These are phyloP conservation scores for Phytophthora macrochlamydospora DNA, from an alignment of 352 stramenopile genomes.

Conservation along the genomic window DNA sequence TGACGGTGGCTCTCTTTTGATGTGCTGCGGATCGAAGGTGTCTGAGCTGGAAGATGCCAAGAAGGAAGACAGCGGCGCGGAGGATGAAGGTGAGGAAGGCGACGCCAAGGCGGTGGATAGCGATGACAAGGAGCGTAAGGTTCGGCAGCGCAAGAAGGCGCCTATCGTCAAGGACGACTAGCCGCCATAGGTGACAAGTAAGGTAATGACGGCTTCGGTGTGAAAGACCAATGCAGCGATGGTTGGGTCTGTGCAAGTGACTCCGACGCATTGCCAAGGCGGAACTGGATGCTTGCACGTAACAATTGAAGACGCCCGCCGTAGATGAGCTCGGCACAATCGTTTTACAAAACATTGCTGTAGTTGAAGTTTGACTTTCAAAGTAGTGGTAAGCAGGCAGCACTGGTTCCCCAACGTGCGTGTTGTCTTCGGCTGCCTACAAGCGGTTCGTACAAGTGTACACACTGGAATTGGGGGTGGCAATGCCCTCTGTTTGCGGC, in stretches of 20 bases:
- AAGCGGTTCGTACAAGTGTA: not conserved
- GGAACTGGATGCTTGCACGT: not conserved
- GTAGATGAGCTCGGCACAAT: no score
- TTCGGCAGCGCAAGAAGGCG: constrained; percentile 83
- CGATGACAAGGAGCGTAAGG: constrained; percentile 52
- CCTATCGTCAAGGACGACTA: constrained; percentile 70
- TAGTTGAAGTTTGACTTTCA: not conserved
- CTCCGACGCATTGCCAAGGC: not conserved
- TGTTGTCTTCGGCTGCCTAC: not conserved
- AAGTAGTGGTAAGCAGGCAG: not conserved
- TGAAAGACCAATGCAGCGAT: not conserved
- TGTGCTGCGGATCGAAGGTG: constrained; percentile 56
- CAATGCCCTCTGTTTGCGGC: no score
- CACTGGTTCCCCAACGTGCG: no score
- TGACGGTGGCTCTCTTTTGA: constrained; percentile 56
- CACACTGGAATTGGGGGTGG: no score
- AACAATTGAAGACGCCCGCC: not conserved
- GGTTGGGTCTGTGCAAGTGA: no score
- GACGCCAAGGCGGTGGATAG: constrained; percentile 44
- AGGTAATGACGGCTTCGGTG: not conserved
- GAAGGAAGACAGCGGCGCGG: constrained; percentile 35
- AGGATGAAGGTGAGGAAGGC: constrained; percentile 46
- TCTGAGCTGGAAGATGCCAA: constrained; percentile 30
- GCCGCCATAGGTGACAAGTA: not conserved
- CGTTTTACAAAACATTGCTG: not conserved